phyloP scores from a whole-genome alignment of 257 asterid genomes.

The Forsythia suspensa region DNA sequence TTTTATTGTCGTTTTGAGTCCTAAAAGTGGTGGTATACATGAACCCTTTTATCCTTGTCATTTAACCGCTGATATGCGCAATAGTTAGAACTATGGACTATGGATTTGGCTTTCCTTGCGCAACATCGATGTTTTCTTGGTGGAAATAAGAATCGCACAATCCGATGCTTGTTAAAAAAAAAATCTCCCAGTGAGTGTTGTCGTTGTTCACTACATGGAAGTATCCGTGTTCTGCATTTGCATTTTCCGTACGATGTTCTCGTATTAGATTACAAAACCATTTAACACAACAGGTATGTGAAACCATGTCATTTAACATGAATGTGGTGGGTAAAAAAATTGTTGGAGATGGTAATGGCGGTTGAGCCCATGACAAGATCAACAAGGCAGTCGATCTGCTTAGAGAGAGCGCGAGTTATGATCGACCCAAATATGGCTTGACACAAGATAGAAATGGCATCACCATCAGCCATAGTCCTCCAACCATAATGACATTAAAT shows the following conservation, averaged over 20 bases:
- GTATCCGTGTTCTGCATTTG: constrained; percentile 95
- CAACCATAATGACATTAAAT: constrained; percentile 29
- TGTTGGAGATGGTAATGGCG: constrained; percentile 85
- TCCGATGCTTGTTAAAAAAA: too few species aligned
- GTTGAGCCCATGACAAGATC: constrained; percentile 95
- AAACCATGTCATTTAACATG: background rate
- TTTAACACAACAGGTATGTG: background rate
- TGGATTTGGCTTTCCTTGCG: too few species aligned
- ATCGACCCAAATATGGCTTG: constrained; percentile 88
- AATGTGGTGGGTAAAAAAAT: constrained; percentile 77
- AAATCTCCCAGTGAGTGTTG: constrained; percentile 93
- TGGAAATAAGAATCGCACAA: too few species aligned
- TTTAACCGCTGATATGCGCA: too few species aligned
- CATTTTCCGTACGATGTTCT: constrained; percentile 10
- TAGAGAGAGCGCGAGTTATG: constrained; percentile 86
- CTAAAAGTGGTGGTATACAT: too few species aligned
- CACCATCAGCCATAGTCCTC: constrained; percentile 98
- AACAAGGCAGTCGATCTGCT: constrained; percentile 93
- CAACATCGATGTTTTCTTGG: too few species aligned
- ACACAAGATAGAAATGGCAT: constrained; percentile 76
- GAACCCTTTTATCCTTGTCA: too few species aligned
- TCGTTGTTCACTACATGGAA: constrained; percentile 96
- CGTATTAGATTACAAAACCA: background rate
- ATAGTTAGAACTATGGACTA: too few species aligned
- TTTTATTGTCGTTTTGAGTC: too few species aligned